Conservation (phyloP, 2,329 filamentous ascomycete genomes). For the Microsporum ferrugineum region DNA sequence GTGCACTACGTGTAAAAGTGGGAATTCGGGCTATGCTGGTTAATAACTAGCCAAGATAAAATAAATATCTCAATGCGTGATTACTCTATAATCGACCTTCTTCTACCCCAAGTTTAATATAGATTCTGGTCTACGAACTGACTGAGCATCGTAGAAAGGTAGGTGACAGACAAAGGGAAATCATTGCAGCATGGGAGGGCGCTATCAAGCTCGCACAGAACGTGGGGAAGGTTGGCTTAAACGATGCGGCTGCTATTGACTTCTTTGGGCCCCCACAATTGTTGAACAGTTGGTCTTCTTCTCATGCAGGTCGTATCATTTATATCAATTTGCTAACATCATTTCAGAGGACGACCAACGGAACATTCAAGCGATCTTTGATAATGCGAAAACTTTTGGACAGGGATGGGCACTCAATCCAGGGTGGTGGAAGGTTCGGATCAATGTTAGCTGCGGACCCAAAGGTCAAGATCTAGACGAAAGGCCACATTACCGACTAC, state of each 20-base stretch:
- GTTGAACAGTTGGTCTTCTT: not conserved
- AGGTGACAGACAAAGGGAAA: not conserved
- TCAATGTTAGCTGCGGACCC: not conserved
- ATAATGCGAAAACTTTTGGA: not conserved
- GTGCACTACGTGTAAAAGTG: too few species aligned
- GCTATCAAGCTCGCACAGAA: not conserved
- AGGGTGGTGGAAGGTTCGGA: not conserved
- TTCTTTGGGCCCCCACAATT: not conserved
- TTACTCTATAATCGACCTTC: too few species aligned
- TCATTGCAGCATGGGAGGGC: not conserved
- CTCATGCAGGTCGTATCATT: not conserved
- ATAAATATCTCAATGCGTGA: too few species aligned
- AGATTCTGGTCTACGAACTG: too few species aligned
- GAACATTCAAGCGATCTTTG: not conserved
- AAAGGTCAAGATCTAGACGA: not conserved
- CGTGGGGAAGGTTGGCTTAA: not conserved
- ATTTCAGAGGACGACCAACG: not conserved
- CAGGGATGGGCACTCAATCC: not conserved
- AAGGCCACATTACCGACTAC: not conserved
- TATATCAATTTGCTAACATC: not conserved
- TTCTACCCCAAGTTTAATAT: too few species aligned
- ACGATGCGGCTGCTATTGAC: not conserved
- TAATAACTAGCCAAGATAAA: too few species aligned
- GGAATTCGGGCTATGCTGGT: too few species aligned
- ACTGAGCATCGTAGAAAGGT: too few species aligned